Base-by-base conservation (phyloP, 805 yeast species). In the Spathaspora arborariae region DNA sequence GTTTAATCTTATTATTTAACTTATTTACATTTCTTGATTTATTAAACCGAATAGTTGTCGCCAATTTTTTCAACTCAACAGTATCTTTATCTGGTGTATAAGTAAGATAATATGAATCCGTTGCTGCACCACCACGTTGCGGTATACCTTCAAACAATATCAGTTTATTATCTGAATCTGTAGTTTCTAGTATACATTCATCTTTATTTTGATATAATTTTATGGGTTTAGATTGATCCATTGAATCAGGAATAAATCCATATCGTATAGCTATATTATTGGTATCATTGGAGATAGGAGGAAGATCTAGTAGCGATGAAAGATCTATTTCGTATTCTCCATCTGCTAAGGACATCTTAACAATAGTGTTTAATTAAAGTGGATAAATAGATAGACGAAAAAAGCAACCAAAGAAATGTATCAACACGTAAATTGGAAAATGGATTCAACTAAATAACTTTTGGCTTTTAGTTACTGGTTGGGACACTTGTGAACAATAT, bases 301-400 rank as follows among this genome's bases (percentile, higher is more conserved):
- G 38, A 13, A 38, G 30, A 11, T 46, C 52, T 24, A 47, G 45
- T 15, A 65, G 53, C n/a, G 51, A 58, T 42, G 65, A 56, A 39
- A 70, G 52, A 47, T 71, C 76, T 34, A 72, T 62, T 21, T 68
- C 75, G 54, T 72, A 72, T 51, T 72, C 77, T 15, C 77, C 77
- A 55, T 72, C 75, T 15, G 69, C 60, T 34, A 66, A 49, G n/a
- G 57, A 53, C 70, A 65, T 65, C 20, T 19, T 27, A 7, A 7
- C n/a, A 30, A 30, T 13, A 9, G 35, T n/a, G n/a, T n/a, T n/a
- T n/a, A n/a, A n/a, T n/a, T n/a, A n/a, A n/a, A n/a, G n/a, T 13
- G 35, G 35, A 30, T 30, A n/a, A 30, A 30, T 16, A n/a, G n/a
- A n/a, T n/a, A n/a, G 27, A 24, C 5, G 27, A 24, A 24, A 22